A percentile compares a stretch with the other conserved stretches of the same genome.
These are phyloP conservation scores for Kwoniella heveanensis DNA, from an alignment of 768 basidiomycete species.

Conservation along the genomic window DNA sequence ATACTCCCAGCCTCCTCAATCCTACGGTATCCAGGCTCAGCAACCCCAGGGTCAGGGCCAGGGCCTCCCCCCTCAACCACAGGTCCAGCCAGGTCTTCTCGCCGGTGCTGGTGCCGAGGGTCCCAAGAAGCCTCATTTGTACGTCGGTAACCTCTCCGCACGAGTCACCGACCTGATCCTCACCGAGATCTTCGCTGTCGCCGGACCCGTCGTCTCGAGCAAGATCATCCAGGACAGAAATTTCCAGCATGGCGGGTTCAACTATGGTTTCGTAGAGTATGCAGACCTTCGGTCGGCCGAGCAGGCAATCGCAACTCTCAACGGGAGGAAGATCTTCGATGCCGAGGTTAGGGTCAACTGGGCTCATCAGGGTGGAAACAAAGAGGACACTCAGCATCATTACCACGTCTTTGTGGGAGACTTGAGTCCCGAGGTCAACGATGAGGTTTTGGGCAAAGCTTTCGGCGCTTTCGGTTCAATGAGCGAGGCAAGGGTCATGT, in stretches of 20 bases:
- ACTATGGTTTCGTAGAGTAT: slow-evolving; percentile 99
- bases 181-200: slow-evolving; percentile 66
- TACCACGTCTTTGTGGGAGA: slow-evolving; percentile 99
- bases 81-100: slow-evolving; percentile 1
- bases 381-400: slow-evolving; percentile 97
- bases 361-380: slow-evolving; percentile 99
- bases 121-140: slow-evolving; percentile 81
- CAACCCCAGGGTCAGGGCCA: slow-evolving; percentile 7
- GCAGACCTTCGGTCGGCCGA: slow-evolving; percentile 98
- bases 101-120: slow-evolving; percentile 26
- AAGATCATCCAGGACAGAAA: slow-evolving; percentile 99
- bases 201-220: slow-evolving; percentile 92
- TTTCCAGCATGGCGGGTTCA: slow-evolving; percentile 98
- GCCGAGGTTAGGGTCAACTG: slow-evolving; percentile 99
- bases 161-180: slow-evolving; percentile 99
- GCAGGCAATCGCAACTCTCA: slow-evolving; percentile 96
- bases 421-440: slow-evolving; percentile 97
- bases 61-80: slow-evolving; percentile 8
- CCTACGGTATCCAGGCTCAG: slow-evolving; percentile 4
- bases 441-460: slow-evolving; percentile 92
- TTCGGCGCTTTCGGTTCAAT: slow-evolving; percentile 95
- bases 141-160: slow-evolving; percentile 96
- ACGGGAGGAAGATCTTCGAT: slow-evolving; percentile 99
- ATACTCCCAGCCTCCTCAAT: slow-evolving; percentile 16
- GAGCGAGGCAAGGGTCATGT: slow-evolving; percentile 98